Conservation (phyloP, 75 land plant species). For the Cupressus sempervirens region DNA sequence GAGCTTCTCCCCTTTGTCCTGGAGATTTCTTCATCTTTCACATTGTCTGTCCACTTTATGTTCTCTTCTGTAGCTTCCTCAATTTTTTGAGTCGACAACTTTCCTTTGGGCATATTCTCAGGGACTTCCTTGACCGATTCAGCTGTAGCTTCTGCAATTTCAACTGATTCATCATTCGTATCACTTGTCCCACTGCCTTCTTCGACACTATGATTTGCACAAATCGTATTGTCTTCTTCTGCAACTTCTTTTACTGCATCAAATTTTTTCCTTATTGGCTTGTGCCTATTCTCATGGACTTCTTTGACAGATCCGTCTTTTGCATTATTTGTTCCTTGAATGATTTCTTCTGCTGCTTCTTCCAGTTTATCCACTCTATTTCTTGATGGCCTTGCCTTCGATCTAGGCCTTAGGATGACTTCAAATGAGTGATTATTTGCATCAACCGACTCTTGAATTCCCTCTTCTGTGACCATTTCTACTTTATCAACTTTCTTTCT, state of each 20-base stretch:
- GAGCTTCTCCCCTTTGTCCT: neutral
- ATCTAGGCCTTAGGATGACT: neutral
- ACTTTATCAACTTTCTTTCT: neutral
- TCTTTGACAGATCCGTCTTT: neutral
- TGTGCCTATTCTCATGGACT: neutral
- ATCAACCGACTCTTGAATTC: neutral
- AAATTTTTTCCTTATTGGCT: neutral
- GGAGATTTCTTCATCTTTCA: neutral
- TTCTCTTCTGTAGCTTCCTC: neutral
- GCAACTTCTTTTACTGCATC: neutral
- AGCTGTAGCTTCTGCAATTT: neutral
- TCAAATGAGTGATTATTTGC: neutral
- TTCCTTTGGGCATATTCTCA: neutral
- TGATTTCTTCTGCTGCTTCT: conserved; percentile 4
- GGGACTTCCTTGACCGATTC: too few relatives aligned
- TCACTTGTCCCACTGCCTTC: too few relatives aligned
- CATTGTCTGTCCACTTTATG: neutral
- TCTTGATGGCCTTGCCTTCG: neutral
- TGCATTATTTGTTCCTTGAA: neutral
- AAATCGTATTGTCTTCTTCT: neutral
- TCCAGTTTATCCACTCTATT: neutral
- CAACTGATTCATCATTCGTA: neutral
- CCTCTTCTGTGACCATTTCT: neutral
- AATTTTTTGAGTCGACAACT: neutral
- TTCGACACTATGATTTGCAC: neutral